These are phyloP conservation scores for Irpex sp. DNA, from an alignment of 1,284 basidiomycete genomes.

Conservation along the genomic window DNA sequence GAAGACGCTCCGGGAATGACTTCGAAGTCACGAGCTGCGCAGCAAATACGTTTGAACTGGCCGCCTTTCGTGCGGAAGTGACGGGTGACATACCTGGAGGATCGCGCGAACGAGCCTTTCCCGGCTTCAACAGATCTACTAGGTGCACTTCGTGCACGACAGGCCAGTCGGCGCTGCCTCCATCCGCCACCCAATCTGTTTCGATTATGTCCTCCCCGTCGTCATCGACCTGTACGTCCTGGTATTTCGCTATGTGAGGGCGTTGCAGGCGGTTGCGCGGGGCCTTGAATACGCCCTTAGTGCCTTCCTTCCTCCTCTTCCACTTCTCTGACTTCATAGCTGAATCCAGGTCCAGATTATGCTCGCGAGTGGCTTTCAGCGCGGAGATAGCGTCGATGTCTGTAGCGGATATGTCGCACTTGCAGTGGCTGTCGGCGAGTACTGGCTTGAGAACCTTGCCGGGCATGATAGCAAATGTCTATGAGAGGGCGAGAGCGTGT, in stretches of 20 bases:
- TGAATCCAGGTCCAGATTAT: slow-evolving; percentile 46
- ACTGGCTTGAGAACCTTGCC: neutral
- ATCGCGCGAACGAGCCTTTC: slow-evolving; percentile 37
- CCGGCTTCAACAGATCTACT: slow-evolving; percentile 37
- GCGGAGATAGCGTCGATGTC: neutral
- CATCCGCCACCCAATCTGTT: slow-evolving; percentile 12
- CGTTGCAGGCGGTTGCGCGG: neutral
- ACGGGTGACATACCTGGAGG: slow-evolving; percentile 24
- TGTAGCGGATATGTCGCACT: neutral
- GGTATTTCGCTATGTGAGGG: slow-evolving; percentile 5
- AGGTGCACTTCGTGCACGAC: slow-evolving; percentile 37
- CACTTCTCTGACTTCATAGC: slow-evolving; percentile 38
- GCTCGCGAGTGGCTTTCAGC: slow-evolving; percentile 41
- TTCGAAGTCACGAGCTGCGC: slow-evolving; percentile 44
- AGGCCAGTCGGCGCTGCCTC: slow-evolving; percentile 11
- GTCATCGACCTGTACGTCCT: slow-evolving; percentile 8
- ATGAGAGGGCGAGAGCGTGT: neutral
- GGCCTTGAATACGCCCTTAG: neutral
- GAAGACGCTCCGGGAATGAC: slow-evolving; percentile 45
- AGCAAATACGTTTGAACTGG: neutral
- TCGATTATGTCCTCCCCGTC: slow-evolving; percentile 16
- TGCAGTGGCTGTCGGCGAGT: neutral
- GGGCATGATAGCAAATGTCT: neutral
- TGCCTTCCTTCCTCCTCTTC: slow-evolving; percentile 33
- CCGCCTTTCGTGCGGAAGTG: neutral